phyloP scores from a whole-genome alignment of 768 basidiomycete species.

The Boletus rubescentipes region DNA sequence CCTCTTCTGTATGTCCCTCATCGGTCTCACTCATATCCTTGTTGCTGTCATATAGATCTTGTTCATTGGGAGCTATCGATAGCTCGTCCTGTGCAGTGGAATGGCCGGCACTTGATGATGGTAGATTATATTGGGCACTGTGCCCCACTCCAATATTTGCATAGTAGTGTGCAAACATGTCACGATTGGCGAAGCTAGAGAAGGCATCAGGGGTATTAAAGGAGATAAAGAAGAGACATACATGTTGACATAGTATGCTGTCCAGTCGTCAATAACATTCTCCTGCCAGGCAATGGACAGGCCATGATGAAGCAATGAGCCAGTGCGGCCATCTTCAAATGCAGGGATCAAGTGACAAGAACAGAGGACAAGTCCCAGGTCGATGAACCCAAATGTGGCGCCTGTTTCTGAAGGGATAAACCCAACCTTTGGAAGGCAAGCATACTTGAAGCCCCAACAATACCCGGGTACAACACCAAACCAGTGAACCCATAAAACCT shows the following conservation, averaged over 20 bases:
- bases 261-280: slow-evolving; percentile 4
- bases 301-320: slow-evolving; percentile 6
- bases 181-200: no score
- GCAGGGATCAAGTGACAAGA: slow-evolving; percentile 27
- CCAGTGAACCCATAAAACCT: slow-evolving; percentile 30
- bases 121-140: no score
- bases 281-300: background rate
- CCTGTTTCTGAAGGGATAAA: slow-evolving; percentile 18
- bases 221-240: no score
- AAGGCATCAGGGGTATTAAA: no score
- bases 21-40: no score
- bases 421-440: slow-evolving; percentile 19
- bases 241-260: slow-evolving; percentile 18
- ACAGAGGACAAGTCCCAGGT: slow-evolving; percentile 14
- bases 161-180: no score
- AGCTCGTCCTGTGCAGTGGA: no score
- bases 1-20: no score
- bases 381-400: slow-evolving; percentile 7
- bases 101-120: no score
- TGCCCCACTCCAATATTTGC: no score
- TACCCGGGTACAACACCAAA: slow-evolving; percentile 4
- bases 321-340: slow-evolving; percentile 18
- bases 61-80: no score
- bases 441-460: slow-evolving; percentile 6
- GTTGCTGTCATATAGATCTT: no score